phyloP scores from a whole-genome alignment of 495 filamentous ascomycete genomes.

The Pseudoneurospora amorphoporcata region DNA sequence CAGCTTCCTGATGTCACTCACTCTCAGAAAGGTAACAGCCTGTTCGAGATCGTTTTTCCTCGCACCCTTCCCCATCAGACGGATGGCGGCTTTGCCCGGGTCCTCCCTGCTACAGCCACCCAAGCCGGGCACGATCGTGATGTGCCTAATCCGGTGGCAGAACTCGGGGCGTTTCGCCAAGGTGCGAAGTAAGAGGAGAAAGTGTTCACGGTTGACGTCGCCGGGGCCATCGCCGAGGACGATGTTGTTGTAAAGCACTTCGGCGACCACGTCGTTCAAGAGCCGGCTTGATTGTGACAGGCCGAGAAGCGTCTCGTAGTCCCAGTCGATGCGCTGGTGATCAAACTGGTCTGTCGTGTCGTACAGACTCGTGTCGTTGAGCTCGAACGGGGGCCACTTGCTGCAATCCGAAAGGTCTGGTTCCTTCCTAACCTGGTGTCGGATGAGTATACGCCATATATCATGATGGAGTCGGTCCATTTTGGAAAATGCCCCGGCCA shows the following conservation, averaged over 20 bases:
- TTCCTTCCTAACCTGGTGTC: neutral
- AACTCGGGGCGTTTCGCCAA: neutral
- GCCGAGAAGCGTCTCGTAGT: no score
- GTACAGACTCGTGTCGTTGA: neutral
- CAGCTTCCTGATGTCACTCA: neutral
- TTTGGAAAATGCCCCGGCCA: neutral
- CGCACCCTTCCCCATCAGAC: neutral
- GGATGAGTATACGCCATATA: neutral
- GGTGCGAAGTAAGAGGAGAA: neutral
- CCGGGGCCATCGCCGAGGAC: neutral
- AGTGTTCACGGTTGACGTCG: neutral
- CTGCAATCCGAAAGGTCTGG: neutral
- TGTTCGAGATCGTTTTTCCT: rapidly evolving
- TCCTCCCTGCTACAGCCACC: neutral
- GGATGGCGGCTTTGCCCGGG: neutral
- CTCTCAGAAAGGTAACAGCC: neutral
- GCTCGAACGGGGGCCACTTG: neutral
- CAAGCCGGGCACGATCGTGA: neutral
- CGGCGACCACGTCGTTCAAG: neutral
- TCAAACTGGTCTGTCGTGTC: neutral
- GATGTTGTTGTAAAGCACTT: neutral
- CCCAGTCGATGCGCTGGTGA: neutral
- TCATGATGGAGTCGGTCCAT: neutral
- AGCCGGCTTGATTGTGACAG: neutral
- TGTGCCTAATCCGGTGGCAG: neutral